Conservation (phyloP, 2,329 filamentous ascomycete genomes). For the Fusarium vanettenii region DNA sequence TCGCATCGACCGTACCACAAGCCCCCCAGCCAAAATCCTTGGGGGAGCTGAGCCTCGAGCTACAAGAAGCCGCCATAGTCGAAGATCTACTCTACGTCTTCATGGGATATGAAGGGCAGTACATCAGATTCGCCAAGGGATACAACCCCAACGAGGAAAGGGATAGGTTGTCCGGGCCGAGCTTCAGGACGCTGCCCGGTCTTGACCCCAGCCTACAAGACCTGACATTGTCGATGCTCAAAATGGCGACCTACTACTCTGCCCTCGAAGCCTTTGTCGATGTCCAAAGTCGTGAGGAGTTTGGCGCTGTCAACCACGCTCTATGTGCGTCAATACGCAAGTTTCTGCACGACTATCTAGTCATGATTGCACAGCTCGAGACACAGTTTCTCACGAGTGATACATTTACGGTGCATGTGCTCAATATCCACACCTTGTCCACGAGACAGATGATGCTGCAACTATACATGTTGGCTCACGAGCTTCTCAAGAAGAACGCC, state of each 20-base stretch:
- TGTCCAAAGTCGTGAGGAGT: conserved; percentile 91
- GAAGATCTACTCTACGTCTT: conserved; percentile 95
- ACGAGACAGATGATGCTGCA: conserved; percentile 93
- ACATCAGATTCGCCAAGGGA: conserved; percentile 84
- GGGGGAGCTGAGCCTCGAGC: conserved; percentile 77
- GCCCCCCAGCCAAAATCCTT: conserved; percentile 78
- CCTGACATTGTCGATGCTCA: conserved; percentile 87
- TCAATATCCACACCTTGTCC: conserved; percentile 91
- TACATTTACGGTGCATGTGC: conserved; percentile 89
- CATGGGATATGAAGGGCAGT: conserved; percentile 99
- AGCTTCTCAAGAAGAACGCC: conserved; percentile 88
- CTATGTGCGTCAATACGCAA: conserved; percentile 95
- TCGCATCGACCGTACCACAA: conserved; percentile 79
- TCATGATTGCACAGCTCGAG: conserved; percentile 93
- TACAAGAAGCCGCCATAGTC: conserved; percentile 87
- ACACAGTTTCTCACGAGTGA: conserved; percentile 91
- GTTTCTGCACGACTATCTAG: conserved; percentile 90
- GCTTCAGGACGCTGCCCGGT: conserved; percentile 82
- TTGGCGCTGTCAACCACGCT: conserved; percentile 94
- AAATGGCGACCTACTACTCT: conserved; percentile 92
- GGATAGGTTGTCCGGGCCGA: conserved; percentile 84
- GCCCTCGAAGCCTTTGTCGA: conserved; percentile 94
- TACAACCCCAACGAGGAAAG: conserved; percentile 90
- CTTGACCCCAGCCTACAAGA: conserved; percentile 93
- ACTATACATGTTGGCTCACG: conserved; percentile 86